phyloP scores from a whole-genome alignment of 805 yeast genomes.

The Wickerhamomyces silvicola region DNA sequence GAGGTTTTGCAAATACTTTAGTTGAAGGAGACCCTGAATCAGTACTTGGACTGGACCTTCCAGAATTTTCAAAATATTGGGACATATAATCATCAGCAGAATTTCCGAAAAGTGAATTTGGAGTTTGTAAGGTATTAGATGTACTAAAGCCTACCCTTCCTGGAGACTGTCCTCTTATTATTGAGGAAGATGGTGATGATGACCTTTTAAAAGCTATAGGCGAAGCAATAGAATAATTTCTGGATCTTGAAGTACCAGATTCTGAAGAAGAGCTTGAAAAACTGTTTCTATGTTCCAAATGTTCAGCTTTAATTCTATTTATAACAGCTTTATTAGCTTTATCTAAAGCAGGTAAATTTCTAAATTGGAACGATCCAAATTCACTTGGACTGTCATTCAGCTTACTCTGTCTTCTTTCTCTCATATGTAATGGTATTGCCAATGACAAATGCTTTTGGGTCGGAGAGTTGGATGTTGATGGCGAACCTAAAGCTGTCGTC shows the following conservation, averaged over 20 bases:
- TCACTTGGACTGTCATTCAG: conserved; percentile 64
- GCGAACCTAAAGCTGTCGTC: conserved; percentile 22
- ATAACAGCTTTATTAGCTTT: conserved; percentile 92
- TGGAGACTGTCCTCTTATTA: conserved; percentile 28
- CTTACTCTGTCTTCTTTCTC: conserved; percentile 70
- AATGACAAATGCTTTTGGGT: conserved; percentile 33
- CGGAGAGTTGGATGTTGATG: conserved; percentile 26
- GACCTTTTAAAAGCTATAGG: conserved; percentile 41
- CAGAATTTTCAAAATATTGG: conserved; percentile 20
- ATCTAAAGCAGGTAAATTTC: conserved; percentile 85
- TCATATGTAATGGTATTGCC: conserved; percentile 47
- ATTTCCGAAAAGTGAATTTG: conserved; percentile 16
- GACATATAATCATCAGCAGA: conserved; percentile 26
- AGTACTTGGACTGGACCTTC: conserved; percentile 29
- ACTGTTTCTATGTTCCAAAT: conserved; percentile 40
- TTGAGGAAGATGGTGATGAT: conserved; percentile 34
- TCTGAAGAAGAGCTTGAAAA: conserved; percentile 32
- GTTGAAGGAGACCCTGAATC: conserved; percentile 24
- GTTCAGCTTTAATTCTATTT: conserved; percentile 79
- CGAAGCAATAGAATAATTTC: conserved; percentile 25
- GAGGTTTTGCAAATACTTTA: conserved; percentile 13
- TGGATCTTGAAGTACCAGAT: conserved; percentile 19
- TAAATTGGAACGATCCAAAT: conserved; percentile 88
- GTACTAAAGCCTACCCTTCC: conserved; percentile 18
- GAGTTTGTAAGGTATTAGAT: conserved; percentile 11